Evolutionary conservation across 2,329 filamentous ascomycete genomes (phyloP).

Genomic region (Pseudodiploospora longispora): DNA sequence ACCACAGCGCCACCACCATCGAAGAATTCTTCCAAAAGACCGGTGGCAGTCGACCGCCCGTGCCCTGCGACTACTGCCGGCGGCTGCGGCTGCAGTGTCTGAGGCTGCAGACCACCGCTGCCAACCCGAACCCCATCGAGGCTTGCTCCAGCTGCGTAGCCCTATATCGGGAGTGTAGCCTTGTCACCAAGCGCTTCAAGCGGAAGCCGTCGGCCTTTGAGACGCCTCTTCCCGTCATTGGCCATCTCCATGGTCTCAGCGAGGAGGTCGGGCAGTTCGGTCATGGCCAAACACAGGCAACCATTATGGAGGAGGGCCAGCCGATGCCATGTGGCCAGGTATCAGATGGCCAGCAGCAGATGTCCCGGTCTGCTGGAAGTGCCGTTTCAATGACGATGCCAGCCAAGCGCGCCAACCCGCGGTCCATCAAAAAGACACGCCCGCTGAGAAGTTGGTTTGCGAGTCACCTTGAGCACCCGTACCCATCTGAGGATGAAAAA

Average conservation of each 20-base stretch:
- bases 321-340: constrained; percentile 3
- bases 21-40: constrained; percentile 32
- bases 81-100: constrained; percentile 38
- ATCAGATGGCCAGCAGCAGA: neutral
- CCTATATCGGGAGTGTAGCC: constrained; percentile 41
- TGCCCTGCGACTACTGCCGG: constrained; percentile 37
- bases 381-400: constrained; percentile 10
- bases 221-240: constrained; percentile 37
- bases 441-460: constrained; percentile 38
- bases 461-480: constrained; percentile 36
- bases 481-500: constrained; percentile 40
- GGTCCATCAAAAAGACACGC: constrained; percentile 37
- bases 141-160: constrained; percentile 44
- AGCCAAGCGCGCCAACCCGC: constrained; percentile 26
- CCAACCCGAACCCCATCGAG: constrained; percentile 39
- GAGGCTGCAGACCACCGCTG: constrained; percentile 36
- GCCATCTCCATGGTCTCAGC: constrained; percentile 39
- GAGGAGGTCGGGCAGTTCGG: constrained; percentile 22
- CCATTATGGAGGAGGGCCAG: constrained; percentile 1
- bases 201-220: constrained; percentile 37
- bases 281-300: constrained; percentile 1
- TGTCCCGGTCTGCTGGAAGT: neutral
- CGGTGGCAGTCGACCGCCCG: constrained; percentile 32
- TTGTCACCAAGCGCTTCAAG: constrained; percentile 32
- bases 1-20: constrained; percentile 11